Conservation (phyloP, 1,139 yeast genomes). For the Yamadazyma diddensiae region DNA sequence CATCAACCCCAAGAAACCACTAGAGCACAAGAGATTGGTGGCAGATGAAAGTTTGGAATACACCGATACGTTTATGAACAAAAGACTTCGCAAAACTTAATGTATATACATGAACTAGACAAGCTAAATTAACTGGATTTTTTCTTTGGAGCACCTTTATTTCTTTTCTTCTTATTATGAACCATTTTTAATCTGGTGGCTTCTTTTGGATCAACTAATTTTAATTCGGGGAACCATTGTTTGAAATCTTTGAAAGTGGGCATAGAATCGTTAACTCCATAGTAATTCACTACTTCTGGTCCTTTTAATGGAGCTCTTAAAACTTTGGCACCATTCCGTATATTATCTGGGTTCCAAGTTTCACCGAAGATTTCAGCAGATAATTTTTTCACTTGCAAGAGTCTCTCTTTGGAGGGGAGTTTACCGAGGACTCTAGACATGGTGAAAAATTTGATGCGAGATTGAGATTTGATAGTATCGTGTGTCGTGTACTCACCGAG, state of each 20-base stretch:
- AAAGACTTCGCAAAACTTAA: slow-evolving; percentile 7
- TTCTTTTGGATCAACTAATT: slow-evolving; percentile 71
- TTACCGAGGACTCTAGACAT: slow-evolving; percentile 6
- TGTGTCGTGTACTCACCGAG: neutral
- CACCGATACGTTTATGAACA: slow-evolving; percentile 16
- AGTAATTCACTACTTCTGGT: slow-evolving; percentile 66
- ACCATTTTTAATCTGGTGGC: slow-evolving; percentile 65
- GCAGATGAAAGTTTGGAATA: slow-evolving; percentile 6
- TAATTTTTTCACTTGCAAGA: slow-evolving; percentile 28
- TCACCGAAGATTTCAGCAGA: slow-evolving; percentile 33
- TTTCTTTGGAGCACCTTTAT: slow-evolving; percentile 91
- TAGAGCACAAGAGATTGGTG: neutral
- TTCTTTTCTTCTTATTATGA: slow-evolving; percentile 75
- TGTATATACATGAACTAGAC: slow-evolving; percentile 1
- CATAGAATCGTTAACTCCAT: slow-evolving; percentile 66
- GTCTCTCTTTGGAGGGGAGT: slow-evolving; percentile 27
- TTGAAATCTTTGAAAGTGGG: slow-evolving; percentile 63
- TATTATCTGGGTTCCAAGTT: slow-evolving; percentile 58
- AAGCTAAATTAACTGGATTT: slow-evolving; percentile 23
- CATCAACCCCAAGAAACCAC: neutral
- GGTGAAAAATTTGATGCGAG: slow-evolving; percentile 2
- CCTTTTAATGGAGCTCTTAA: slow-evolving; percentile 75
- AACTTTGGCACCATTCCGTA: slow-evolving; percentile 76
- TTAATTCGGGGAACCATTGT: slow-evolving; percentile 54
- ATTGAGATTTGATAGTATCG: neutral